These are phyloP conservation scores for Trametopsis cervina DNA, from an alignment of 768 basidiomycete species.

Conservation along the genomic window DNA sequence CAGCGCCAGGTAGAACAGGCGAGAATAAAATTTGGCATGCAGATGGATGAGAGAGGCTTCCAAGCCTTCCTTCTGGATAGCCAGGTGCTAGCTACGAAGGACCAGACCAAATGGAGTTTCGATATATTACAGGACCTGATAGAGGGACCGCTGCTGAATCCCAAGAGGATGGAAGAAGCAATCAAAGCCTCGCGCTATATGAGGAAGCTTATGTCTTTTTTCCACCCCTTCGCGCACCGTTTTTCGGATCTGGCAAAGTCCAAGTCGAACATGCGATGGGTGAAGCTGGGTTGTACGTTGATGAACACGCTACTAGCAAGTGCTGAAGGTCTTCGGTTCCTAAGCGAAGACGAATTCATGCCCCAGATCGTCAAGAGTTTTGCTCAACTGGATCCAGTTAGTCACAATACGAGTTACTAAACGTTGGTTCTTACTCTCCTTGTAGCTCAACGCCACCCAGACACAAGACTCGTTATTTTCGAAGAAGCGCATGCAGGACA, in stretches of 20 bases:
- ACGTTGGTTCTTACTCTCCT: not conserved
- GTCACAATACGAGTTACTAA: conserved; percentile 17
- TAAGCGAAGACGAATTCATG: conserved; percentile 83
- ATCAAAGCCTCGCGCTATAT: conserved; percentile 87
- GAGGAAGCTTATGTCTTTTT: conserved; percentile 87
- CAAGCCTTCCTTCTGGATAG: conserved; percentile 80
- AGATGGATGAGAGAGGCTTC: conserved; percentile 94
- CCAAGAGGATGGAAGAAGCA: conserved; percentile 90
- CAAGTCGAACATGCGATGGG: conserved; percentile 79
- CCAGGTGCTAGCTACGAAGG: conserved; percentile 83
- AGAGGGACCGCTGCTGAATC: conserved; percentile 88
- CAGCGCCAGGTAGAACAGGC: conserved; percentile 89
- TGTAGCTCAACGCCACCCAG: conserved; percentile 63
- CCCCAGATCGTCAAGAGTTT: conserved; percentile 81
- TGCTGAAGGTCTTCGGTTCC: conserved; percentile 77
- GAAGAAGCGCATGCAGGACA: conserved; percentile 71
- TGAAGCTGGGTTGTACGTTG: conserved; percentile 75
- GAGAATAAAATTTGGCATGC: conserved; percentile 84
- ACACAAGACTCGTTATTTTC: conserved; percentile 82
- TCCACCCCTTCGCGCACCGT: conserved; percentile 81
- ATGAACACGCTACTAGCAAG: conserved; percentile 78
- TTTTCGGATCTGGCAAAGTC: conserved; percentile 73
- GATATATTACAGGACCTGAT: conserved; percentile 83
- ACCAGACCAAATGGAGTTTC: conserved; percentile 89
- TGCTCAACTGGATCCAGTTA: conserved; percentile 86